A percentile compares a stretch with the other conserved stretches of the same genome.
These are phyloP conservation scores for Pseudogymnoascus destructans DNA, from an alignment of 2,329 filamentous ascomycete genomes.

Conservation along the genomic window DNA sequence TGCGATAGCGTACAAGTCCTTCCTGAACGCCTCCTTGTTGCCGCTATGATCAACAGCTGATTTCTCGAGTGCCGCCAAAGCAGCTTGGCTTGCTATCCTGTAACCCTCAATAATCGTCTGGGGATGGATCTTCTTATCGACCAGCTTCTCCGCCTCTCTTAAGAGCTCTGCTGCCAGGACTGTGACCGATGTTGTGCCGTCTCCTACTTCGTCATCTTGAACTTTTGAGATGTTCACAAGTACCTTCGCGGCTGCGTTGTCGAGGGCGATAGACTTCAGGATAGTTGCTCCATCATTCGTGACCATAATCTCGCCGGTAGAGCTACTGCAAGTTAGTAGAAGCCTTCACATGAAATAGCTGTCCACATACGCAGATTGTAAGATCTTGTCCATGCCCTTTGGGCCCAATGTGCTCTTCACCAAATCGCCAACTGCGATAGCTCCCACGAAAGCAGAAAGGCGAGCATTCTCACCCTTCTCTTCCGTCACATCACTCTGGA, in stretches of 20 bases:
- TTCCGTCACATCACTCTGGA: constrained; percentile 90
- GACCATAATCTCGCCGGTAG: constrained; percentile 93
- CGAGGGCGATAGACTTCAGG: constrained; percentile 92
- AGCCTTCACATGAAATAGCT: constrained; percentile 17
- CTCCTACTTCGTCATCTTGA: constrained; percentile 95
- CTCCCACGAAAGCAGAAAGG: constrained; percentile 94
- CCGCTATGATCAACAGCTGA: constrained; percentile 83
- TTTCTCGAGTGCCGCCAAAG: constrained; percentile 70
- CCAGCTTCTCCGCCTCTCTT: constrained; percentile 90
- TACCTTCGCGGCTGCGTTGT: constrained; percentile 96
- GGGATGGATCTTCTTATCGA: constrained; percentile 96
- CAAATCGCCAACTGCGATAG: constrained; percentile 92
- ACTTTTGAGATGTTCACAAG: constrained; percentile 99
- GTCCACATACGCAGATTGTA: constrained; percentile 72
- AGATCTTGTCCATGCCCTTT: constrained; percentile 98
- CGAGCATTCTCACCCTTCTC: constrained; percentile 99
- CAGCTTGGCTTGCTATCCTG: constrained; percentile 87
- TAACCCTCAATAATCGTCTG: constrained; percentile 99
- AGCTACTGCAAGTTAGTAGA: constrained; percentile 39
- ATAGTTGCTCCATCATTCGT: constrained; percentile 99
- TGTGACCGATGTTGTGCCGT: constrained; percentile 95
- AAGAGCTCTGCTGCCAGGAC: constrained; percentile 91
- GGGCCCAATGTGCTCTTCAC: constrained; percentile 96
- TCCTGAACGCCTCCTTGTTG: constrained; percentile 69
- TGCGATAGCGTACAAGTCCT: constrained; percentile 81